A percentile compares a stretch with the other conserved stretches of the same genome.
Evolutionary conservation across 2,329 filamentous ascomycete species (phyloP).

Genomic region (Clonostachys rhizophaga): DNA sequence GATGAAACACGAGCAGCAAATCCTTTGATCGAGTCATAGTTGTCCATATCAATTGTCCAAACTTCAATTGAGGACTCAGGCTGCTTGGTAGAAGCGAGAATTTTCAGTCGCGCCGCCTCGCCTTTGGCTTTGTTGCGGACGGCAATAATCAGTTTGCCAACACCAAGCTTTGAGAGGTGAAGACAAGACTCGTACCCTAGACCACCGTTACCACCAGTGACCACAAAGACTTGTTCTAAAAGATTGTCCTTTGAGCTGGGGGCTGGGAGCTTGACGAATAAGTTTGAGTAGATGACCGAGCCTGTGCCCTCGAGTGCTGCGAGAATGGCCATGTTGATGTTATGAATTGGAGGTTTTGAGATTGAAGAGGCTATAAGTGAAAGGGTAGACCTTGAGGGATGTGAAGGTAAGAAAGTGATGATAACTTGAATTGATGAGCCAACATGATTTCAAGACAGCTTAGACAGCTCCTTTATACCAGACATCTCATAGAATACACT

Average conservation of each 20-base stretch:
- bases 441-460: no score
- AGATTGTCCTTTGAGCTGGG: slow-evolving; percentile 10
- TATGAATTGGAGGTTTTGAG: neutral
- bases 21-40: slow-evolving; percentile 12
- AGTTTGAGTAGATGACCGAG: neutral
- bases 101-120: slow-evolving; percentile 1
- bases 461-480: no score
- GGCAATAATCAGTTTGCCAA: slow-evolving; percentile 28
- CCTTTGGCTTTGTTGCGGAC: slow-evolving; percentile 1
- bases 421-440: no score
- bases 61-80: slow-evolving; percentile 9
- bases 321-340: neutral
- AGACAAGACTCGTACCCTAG: slow-evolving; percentile 30
- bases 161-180: slow-evolving; percentile 24
- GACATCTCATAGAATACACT: no score
- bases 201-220: slow-evolving; percentile 31
- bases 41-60: slow-evolving; percentile 15
- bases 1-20: slow-evolving; percentile 17
- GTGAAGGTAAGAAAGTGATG: no score
- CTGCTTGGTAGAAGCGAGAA: neutral
- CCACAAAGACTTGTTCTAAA: slow-evolving; percentile 19
- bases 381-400: no score
- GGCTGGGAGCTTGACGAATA: slow-evolving; percentile 2
- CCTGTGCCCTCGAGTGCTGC: neutral
- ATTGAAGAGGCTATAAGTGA: no score